Percentiles rank a stretch among this genome's conserved stretches.
Evolutionary conservation across 306 rosid species (phyloP).

Genomic region (Comarum palustre): DNA sequence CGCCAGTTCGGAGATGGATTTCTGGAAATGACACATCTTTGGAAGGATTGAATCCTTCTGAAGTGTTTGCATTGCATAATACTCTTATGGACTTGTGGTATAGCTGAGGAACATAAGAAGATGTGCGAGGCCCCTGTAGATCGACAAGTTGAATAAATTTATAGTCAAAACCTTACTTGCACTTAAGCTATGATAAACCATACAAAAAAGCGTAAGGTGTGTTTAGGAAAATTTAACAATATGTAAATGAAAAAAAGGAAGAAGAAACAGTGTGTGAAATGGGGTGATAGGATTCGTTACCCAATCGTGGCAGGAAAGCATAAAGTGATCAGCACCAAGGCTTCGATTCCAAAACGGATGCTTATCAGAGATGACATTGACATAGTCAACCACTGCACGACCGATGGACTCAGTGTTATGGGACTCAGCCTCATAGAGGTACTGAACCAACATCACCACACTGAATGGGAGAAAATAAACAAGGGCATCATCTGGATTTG

Average conservation of each 20-base stretch:
- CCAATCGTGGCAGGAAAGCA: slow-evolving; percentile 56
- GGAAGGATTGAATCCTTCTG: slow-evolving; percentile 43
- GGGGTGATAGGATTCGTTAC: slow-evolving; percentile 13
- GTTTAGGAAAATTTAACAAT: background rate
- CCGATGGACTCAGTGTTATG: slow-evolving; percentile 25
- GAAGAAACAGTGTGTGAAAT: background rate
- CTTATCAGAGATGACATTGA: slow-evolving; percentile 35
- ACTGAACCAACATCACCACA: slow-evolving; percentile 41
- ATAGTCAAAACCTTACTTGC: background rate
- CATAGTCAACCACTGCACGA: slow-evolving; percentile 30
- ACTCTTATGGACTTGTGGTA: slow-evolving; percentile 42
- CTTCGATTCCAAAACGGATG: slow-evolving; percentile 41
- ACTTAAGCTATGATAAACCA: background rate
- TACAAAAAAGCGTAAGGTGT: background rate
- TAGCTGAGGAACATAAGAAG: slow-evolving; percentile 31
- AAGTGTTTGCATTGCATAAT: slow-evolving; percentile 44
- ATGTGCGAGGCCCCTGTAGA: slow-evolving; percentile 36
- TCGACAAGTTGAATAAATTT: background rate
- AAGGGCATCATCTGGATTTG: slow-evolving; percentile 35
- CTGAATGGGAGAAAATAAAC: slow-evolving; percentile 46
- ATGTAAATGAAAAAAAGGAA: background rate
- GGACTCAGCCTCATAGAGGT: slow-evolving; percentile 34
- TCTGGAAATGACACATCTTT: slow-evolving; percentile 47
- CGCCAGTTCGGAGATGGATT: slow-evolving; percentile 38
- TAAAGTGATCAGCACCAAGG: slow-evolving; percentile 46